Evolutionary conservation across 495 filamentous ascomycete species (phyloP), one percentile per base, ranked within the genome.

Genomic region (Hypoxylon perforatum): DNA sequence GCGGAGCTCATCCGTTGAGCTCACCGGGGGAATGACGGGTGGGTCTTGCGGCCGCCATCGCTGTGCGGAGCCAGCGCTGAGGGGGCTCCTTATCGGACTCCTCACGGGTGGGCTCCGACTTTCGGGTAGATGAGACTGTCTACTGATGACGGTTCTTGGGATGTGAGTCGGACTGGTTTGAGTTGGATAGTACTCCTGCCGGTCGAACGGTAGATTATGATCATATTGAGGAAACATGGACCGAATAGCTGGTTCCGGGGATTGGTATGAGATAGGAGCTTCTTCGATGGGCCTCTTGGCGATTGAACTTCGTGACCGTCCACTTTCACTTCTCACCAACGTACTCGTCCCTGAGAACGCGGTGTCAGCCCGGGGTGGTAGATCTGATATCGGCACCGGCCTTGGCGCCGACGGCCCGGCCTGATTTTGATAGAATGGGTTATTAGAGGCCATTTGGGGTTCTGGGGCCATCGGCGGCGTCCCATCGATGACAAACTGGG

Each of bases 171-270:
- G 80, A 38, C 73, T 82, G 57, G 77, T 65, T 73, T 84, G 84
- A 3, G 84, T 87, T 10, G 89, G 88, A 55, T 83, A 87, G 70
- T 93, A 92, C 38, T 82, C 78, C 71, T 95, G 91, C 55, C 87
- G 85, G 58, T 84, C 82, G 21, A 92, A 81, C 8, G 90, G 84
- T 8, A 90, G 48, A n/a, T 84, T 84, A 9, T 88, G 87, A 73
- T 96, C 87, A 70, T 92, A 94, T n/a, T 81, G 85, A 12, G 92
- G 92, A 73, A 96, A 95, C 61, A 95, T 95, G 12, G 77, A 85
- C 51, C 79, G 80, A 52, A 69, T 81, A 71, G 50, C 74, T 72
- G 39, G 80, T 72, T 65, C 73, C 55, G 35, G 73, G 62, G 54
- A 77, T 55, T 73, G 71, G 48, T 57, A 76, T 65, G 63, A 61